Evolutionary conservation across 805 yeast species (phyloP), one percentile per base, ranked within the genome.

Genomic region (Pichia kluyveri): DNA sequence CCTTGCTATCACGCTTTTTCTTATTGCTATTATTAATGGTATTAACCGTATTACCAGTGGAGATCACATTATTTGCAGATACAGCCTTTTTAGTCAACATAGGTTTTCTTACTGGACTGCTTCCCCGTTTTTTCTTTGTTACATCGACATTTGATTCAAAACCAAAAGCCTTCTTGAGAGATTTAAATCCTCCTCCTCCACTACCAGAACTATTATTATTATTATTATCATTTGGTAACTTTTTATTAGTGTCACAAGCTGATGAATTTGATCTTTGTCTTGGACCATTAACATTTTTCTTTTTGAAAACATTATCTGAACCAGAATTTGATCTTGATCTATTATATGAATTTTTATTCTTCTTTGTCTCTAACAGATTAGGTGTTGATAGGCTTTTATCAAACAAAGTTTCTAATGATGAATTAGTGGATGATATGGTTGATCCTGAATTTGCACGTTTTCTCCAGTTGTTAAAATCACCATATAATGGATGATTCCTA

Each of bases 401-500:
- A 37, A 17, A n/a, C 6, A 18, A 18, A 9, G 39, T 9, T 1
- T 37, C 39, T 8, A n/a, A 17, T 37, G 11, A 17, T 17, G 39
- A 37, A 17, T 3, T n/a, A 14, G 5, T 26, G 8, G 48, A 41
- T 23, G 44, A n/a, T 9, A 43, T 18, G 1, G 54, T 43, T 1
- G 54, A 49, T 1, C 36, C 23, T 0, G 51, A 41, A 37, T 38
- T 43, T 8, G 48, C 41, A n/a, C 43, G 53, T 40, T 38, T 50
- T 45, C 40, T 45, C 38, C 42, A 39, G 31, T 17, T 32, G 26
- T 47, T 42, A 4, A 44, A 18, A 44, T 45, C 45, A 0, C 67
- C 64, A 58, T 82, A 83, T 36, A 85, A 61, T 1, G 91, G 86
- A 63, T 83, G 89, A 45, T 75, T 76, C 52, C 86, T 74, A 57